Evolutionary conservation across 352 stramenopile species (phyloP).

Genomic region (Phytophthora pistaciae): DNA sequence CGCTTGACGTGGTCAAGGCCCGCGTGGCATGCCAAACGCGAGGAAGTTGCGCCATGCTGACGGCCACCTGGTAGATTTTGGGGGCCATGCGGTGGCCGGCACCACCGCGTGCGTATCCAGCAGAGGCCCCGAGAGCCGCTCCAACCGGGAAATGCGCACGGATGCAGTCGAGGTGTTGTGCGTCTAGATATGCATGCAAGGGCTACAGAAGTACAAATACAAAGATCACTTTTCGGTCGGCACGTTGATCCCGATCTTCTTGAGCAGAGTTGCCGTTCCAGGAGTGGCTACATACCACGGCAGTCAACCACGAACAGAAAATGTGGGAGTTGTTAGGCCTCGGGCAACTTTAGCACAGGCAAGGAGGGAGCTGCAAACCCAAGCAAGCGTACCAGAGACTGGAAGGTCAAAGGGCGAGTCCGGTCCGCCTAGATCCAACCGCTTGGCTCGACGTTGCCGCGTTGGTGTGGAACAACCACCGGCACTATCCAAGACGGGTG

Average conservation of each 20-base stretch:
- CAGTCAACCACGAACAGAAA: conserved; percentile 18
- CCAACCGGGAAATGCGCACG: conserved; percentile 4
- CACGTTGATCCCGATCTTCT: conserved; percentile 55
- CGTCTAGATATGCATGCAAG: not conserved
- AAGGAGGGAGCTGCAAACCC: not conserved
- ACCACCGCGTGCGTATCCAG: conserved; percentile 7
- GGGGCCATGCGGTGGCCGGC: conserved; percentile 14
- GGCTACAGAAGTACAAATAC: not conserved
- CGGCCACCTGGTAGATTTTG: conserved; percentile 20
- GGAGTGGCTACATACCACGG: conserved; percentile 43
- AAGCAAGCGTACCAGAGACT: conserved; percentile 46
- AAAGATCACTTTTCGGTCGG: conserved; percentile 33
- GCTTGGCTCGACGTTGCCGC: conserved; percentile 24
- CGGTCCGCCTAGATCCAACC: conserved; percentile 8
- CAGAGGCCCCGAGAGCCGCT: conserved; percentile 9
- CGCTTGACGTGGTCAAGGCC: not conserved
- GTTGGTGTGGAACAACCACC: conserved; percentile 24
- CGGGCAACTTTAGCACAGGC: not conserved
- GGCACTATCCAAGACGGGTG: conserved; percentile 11
- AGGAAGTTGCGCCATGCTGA: not conserved
- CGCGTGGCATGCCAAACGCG: conserved; percentile 12
- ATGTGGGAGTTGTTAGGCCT: not conserved
- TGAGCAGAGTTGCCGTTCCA: conserved; percentile 46
- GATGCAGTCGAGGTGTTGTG: conserved; percentile 12
- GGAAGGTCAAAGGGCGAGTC: conserved; percentile 49